These are phyloP conservation scores for Croton laevigatus DNA, from an alignment of 441 rosid species.

Conservation along the genomic window DNA sequence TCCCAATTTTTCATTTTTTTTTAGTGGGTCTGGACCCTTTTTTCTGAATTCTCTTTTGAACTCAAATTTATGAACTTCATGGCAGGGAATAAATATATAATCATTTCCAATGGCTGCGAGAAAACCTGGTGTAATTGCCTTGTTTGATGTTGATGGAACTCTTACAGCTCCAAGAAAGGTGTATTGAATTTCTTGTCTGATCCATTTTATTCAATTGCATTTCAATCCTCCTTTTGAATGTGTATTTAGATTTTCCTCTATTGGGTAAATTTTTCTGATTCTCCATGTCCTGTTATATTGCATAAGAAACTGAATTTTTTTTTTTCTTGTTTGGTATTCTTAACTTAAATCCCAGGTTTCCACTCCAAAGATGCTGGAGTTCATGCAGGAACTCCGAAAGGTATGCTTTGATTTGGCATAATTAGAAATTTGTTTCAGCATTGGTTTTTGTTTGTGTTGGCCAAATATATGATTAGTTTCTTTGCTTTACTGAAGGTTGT, in stretches of 20 bases:
- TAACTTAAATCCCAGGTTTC: constrained; percentile 33
- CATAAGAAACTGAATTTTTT: constrained; percentile 6
- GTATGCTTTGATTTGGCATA: constrained; percentile 29
- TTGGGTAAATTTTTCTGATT: neutral
- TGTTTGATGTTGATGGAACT: constrained; percentile 56
- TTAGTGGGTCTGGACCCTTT: neutral
- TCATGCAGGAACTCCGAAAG: constrained; percentile 70
- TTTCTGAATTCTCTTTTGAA: neutral
- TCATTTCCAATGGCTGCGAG: constrained; percentile 42
- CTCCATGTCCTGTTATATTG: neutral
- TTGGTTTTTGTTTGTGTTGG: neutral
- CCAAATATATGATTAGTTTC: neutral
- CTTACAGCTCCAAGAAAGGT: constrained; percentile 97
- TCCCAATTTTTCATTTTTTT: neutral
- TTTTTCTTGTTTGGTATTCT: constrained; percentile 3
- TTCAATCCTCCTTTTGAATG: neutral
- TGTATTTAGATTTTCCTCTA: neutral
- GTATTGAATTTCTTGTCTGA: constrained; percentile 12
- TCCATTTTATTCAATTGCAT: constrained; percentile 4
- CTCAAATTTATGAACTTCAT: constrained; percentile 8
- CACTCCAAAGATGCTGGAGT: constrained; percentile 57
- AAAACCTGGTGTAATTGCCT: constrained; percentile 61
- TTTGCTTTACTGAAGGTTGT: constrained; percentile 50
- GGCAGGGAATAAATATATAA: neutral
- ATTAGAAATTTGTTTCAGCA: neutral